These are phyloP conservation scores for Exophiala sp. DNA, from an alignment of 2,329 filamentous ascomycete species.

Conservation along the genomic window DNA sequence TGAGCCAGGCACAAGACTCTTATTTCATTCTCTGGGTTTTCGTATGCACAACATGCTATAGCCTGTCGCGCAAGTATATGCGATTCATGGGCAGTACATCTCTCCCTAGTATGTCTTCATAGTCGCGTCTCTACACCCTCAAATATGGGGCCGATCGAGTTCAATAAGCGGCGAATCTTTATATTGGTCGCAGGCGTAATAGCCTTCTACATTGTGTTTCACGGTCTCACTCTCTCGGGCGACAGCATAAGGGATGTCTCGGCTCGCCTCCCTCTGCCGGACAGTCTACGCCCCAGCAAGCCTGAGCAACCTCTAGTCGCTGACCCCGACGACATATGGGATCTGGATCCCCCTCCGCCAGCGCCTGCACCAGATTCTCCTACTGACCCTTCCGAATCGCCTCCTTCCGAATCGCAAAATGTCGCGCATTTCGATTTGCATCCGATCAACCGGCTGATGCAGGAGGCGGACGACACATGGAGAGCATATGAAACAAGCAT, in stretches of 20 bases:
- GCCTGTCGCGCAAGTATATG: background rate
- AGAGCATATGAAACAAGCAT: constrained; percentile 32
- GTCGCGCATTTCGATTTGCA: constrained; percentile 29
- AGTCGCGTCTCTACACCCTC: background rate
- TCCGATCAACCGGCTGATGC: constrained; percentile 35
- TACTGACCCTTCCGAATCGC: background rate
- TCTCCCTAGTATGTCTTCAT: background rate
- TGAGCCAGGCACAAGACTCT: background rate
- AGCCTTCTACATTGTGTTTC: constrained; percentile 26
- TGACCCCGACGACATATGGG: constrained; percentile 21
- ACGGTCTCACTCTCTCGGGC: constrained; percentile 17
- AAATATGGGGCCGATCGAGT: constrained; percentile 27
- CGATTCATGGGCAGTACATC: background rate
- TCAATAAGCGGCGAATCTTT: constrained; percentile 28
- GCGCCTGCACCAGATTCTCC: background rate
- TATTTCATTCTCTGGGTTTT: background rate
- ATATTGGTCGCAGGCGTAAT: constrained; percentile 24
- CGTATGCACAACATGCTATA: background rate
- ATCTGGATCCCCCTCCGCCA: constrained; percentile 10
- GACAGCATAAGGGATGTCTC: constrained; percentile 9
- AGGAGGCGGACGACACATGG: constrained; percentile 35
- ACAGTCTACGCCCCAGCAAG: constrained; percentile 11
- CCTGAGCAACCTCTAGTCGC: constrained; percentile 9
- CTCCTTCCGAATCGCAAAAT: constrained; percentile 3
- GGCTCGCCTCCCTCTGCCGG: constrained; percentile 17